Conservation (phyloP, 2,329 filamentous ascomycete genomes). For the Aspergillus pseudotamarii region DNA sequence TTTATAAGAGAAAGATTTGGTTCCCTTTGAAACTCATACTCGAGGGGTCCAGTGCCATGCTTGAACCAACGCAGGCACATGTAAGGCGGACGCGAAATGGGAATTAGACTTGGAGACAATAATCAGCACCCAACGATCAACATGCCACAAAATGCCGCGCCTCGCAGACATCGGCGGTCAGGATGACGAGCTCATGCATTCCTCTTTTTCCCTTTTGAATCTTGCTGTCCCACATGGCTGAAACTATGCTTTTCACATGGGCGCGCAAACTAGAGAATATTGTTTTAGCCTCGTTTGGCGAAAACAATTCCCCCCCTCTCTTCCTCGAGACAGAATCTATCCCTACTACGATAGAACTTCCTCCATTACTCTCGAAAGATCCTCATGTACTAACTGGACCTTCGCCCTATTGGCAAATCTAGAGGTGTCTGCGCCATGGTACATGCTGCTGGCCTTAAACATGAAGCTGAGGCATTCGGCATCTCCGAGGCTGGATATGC, state of each 20-base stretch:
- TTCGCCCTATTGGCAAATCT: not conserved
- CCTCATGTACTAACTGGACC: not conserved
- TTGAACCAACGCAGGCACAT: not conserved
- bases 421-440: slow-evolving; percentile 2
- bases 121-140: not conserved
- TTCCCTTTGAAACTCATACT: not conserved
- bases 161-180: not conserved
- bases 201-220: not conserved
- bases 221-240: not conserved
- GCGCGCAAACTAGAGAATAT: not conserved
- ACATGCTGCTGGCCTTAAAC: not conserved
- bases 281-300: not conserved
- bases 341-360: not conserved
- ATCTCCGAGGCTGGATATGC: slow-evolving; percentile 23
- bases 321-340: not conserved
- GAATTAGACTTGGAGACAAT: not conserved
- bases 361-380: not conserved
- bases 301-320: not conserved
- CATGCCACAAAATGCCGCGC: not conserved
- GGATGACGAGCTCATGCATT: not conserved
- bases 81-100: not conserved
- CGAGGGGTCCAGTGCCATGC: not conserved
- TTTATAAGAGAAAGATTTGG: not conserved
- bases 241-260: not conserved
- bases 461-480: not conserved